Evolutionary conservation across 768 basidiomycete species (phyloP).

Genomic region (Suillus sp.): DNA sequence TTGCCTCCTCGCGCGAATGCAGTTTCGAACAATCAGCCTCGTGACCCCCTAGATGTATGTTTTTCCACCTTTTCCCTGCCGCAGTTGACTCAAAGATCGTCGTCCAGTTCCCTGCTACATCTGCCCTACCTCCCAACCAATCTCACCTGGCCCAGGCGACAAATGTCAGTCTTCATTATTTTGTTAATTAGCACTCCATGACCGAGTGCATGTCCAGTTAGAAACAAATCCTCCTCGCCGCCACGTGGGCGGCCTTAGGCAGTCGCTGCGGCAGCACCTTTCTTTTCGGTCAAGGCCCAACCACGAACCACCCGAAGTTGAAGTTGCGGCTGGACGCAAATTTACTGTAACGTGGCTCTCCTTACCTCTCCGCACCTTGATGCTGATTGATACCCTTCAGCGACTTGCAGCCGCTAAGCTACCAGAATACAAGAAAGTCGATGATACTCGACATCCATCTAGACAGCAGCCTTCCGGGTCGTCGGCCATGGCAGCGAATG

Average conservation of each 20-base stretch:
- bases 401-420: background rate
- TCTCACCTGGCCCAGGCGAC: background rate
- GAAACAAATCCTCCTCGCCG: background rate
- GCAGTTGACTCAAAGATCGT: background rate
- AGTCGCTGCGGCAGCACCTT: background rate
- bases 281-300: background rate
- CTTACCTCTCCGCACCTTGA: background rate
- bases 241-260: background rate
- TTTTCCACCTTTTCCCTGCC: background rate
- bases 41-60: background rate
- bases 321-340: background rate
- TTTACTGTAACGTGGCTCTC: background rate
- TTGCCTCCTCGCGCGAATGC: background rate
- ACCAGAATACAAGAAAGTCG: constrained; percentile 1
- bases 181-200: background rate
- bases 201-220: background rate
- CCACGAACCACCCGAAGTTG: background rate
- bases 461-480: background rate
- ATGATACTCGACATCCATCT: background rate
- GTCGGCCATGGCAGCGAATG: background rate
- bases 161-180: background rate
- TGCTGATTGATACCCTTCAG: background rate
- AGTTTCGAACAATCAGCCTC: background rate
- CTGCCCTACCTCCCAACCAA: background rate
- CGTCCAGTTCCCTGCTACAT: constrained; percentile 3